These are phyloP conservation scores for Carex arenaria DNA, from an alignment of 202 grass and related monocot genomes.

Conservation along the genomic window DNA sequence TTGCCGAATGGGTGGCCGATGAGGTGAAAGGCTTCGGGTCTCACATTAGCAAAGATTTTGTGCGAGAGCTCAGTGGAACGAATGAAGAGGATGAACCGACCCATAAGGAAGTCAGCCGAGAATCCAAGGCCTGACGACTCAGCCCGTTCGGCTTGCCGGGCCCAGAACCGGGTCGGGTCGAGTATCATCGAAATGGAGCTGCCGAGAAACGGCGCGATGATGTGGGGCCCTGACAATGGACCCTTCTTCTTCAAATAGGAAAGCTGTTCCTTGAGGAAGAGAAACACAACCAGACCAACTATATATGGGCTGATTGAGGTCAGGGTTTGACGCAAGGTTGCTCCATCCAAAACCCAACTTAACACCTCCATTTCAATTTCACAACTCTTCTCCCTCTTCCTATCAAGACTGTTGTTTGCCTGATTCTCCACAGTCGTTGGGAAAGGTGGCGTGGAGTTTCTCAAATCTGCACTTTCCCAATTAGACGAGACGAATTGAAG, in stretches of 20 bases:
- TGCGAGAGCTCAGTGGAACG: conserved; percentile 82
- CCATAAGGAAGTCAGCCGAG: conserved; percentile 63
- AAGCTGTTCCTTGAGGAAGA: conserved; percentile 63
- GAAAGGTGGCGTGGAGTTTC: neutral
- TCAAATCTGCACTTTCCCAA: neutral
- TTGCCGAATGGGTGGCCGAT: conserved; percentile 94
- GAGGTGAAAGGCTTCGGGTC: conserved; percentile 92
- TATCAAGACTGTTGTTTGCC: neutral
- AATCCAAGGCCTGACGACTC: conserved; percentile 52
- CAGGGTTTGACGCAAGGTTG: conserved; percentile 5
- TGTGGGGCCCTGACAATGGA: conserved; percentile 37
- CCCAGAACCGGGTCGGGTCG: conserved; percentile 78
- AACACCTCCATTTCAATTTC: conserved; percentile 13
- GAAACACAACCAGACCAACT: conserved; percentile 28
- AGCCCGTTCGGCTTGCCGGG: conserved; percentile 47
- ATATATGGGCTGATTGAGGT: conserved; percentile 32
- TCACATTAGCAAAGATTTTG: conserved; percentile 88
- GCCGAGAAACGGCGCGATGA: conserved; percentile 77
- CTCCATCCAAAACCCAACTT: neutral
- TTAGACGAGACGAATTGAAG: neutral
- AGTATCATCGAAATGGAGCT: conserved; percentile 55
- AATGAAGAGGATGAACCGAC: conserved; percentile 82
- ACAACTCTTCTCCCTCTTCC: no score
- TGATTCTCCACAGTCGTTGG: neutral
- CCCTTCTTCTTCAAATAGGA: conserved; percentile 85